Evolutionary conservation across 1,139 yeast species (phyloP).

Genomic region (Magnusiomyces paraingens): DNA sequence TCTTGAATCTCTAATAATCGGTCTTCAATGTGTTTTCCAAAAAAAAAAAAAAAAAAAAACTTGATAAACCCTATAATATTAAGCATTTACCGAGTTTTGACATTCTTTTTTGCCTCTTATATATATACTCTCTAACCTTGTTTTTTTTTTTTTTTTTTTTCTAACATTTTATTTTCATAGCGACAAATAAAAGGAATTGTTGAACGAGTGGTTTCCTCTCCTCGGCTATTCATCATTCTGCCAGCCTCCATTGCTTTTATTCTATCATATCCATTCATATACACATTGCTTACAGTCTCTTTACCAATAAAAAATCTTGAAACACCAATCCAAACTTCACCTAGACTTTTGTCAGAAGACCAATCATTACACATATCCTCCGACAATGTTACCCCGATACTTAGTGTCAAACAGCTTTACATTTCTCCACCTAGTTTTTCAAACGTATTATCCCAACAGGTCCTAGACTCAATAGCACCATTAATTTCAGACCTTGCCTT

Average conservation of each 20-base stretch:
- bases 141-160: neutral
- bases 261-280: slow-evolving; percentile 47
- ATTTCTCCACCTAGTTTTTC: slow-evolving; percentile 27
- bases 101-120: neutral
- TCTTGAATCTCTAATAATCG: too few relatives aligned
- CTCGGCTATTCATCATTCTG: slow-evolving; percentile 42
- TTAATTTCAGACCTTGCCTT: slow-evolving; percentile 15
- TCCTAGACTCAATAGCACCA: slow-evolving; percentile 11
- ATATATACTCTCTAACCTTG: neutral
- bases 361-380: neutral
- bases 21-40: too few relatives aligned
- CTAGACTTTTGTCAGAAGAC: slow-evolving; percentile 10
- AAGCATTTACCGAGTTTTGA: neutral
- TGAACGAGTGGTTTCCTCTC: slow-evolving; percentile 22
- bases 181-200: slow-evolving; percentile 16
- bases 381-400: slow-evolving; percentile 16
- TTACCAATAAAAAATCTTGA: slow-evolving; percentile 11
- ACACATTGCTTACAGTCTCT: slow-evolving; percentile 28
- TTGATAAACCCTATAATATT: too few relatives aligned
- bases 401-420: slow-evolving; percentile 33
- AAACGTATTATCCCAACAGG: slow-evolving; percentile 6
- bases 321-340: slow-evolving; percentile 6
- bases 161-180: slow-evolving; percentile 3
- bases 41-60: too few relatives aligned
- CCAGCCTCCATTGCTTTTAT: slow-evolving; percentile 47